Evolutionary conservation across 306 rosid species (phyloP).

Genomic region (Rosa chinensis): DNA sequence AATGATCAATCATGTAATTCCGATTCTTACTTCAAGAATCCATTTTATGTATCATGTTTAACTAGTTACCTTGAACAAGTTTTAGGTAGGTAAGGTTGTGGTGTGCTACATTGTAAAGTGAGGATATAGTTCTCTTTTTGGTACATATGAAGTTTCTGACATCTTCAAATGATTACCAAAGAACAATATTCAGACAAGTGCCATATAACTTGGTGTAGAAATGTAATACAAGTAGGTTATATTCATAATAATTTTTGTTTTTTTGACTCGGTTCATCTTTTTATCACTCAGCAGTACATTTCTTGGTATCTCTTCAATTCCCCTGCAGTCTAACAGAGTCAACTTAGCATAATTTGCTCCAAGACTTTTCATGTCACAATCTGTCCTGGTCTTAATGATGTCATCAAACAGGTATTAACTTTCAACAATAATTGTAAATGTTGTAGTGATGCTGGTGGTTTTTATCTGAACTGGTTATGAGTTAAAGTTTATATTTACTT

Average conservation of each 20-base stretch:
- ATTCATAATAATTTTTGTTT: not conserved
- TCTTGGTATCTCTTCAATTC: constrained; percentile 23
- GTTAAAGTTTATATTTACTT: not conserved
- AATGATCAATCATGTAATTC: not conserved
- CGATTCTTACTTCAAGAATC: not conserved
- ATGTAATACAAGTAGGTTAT: not conserved
- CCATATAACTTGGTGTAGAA: not conserved
- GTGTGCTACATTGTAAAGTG: not conserved
- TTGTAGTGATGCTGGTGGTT: not conserved
- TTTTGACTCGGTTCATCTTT: not conserved
- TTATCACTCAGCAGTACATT: constrained; percentile 10
- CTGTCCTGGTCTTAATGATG: constrained; percentile 99
- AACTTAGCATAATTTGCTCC: constrained; percentile 11
- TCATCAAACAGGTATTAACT: constrained; percentile 82
- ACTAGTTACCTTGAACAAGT: constrained; percentile 2
- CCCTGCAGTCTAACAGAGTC: constrained; percentile 18
- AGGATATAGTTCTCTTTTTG: not conserved
- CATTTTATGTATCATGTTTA: not conserved
- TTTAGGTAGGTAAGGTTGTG: not conserved
- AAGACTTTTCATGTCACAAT: constrained; percentile 24
- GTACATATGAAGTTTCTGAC: not conserved
- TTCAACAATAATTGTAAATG: not conserved
- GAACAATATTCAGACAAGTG: not conserved
- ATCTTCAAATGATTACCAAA: not conserved
- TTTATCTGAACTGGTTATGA: not conserved